Evolutionary conservation across 805 yeast genomes (phyloP), one percentile per base, ranked within the genome.

Genomic region (Hyphopichia homilentoma): DNA sequence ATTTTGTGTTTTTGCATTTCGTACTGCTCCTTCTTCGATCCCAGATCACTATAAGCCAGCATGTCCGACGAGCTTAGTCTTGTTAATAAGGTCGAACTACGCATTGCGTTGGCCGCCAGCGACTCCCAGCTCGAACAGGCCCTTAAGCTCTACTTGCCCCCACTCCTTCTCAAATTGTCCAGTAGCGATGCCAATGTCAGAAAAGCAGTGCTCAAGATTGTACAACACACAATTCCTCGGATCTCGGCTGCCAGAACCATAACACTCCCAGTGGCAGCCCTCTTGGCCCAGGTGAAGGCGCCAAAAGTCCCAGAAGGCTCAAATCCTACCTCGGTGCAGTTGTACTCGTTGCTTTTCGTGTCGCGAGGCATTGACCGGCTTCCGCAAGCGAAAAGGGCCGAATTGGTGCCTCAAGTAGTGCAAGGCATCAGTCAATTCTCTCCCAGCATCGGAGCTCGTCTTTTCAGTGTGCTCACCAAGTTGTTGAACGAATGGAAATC

Each of bases 71-170:
- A 85, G 47, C 55, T 79, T 29, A 67, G 73, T 1, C 59, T 84
- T 35, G 70, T 85, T 23, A 79, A 80, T 47, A 83, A 80, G 50
- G 96, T 85, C 1, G 97, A 89, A 54, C 72, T 89, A 30, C 66
- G 86, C 24, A 67, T 90, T 13, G 90, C 94, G 1, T 61, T 90
- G 25, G 85, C 97, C 0, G 75, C 74, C 30, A 65, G 80, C 0
- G 83, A 81, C 29, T 68, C 58, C 2, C 83, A 82, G 47, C 72
- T 88, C 34, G 80, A 83, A 48, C 50, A 70, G 2, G 59, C 80
- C 4, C 52, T 93, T 25, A 66, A 68, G 7, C 57, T 74, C 1
- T 90, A 82, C 48, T 65, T 90, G 26, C 70, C 86, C 1, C 96
- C 98, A 1, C 51, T 90, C 17, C 59, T 90, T 21, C 62, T 89